A percentile compares a stretch with the other conserved stretches of the same genome.
These are phyloP conservation scores for Pichia rugopelliculosa DNA, from an alignment of 805 yeast species.

Conservation along the genomic window DNA sequence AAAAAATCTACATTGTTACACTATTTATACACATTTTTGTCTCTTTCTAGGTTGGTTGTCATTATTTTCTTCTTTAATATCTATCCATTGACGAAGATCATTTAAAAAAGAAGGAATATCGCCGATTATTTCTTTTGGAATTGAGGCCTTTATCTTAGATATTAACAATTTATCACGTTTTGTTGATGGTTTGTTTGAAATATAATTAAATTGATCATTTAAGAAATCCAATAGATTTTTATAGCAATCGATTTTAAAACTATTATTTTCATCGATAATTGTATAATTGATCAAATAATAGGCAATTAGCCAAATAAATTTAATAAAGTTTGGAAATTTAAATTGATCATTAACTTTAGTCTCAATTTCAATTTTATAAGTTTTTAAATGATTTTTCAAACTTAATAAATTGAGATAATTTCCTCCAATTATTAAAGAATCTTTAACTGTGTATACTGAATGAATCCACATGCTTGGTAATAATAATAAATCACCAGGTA, in stretches of 20 bases:
- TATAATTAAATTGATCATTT: constrained; percentile 2
- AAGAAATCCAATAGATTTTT: constrained; percentile 19
- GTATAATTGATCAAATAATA: constrained; percentile 28
- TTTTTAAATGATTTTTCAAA: constrained; percentile 52
- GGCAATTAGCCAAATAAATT: constrained; percentile 62
- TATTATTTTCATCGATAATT: not conserved
- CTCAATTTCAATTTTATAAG: constrained; percentile 52
- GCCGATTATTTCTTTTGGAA: constrained; percentile 10
- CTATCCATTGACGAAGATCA: not conserved
- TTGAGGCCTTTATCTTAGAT: constrained; percentile 38
- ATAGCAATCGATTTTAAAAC: constrained; percentile 18
- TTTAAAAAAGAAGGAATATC: constrained; percentile 3
- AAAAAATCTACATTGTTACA: not conserved
- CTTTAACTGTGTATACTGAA: constrained; percentile 76
- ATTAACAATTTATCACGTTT: constrained; percentile 1
- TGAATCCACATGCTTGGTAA: constrained; percentile 95
- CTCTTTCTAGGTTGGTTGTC: not conserved
- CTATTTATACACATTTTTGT: not conserved
- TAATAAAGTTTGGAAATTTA: constrained; percentile 70
- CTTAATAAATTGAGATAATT: constrained; percentile 67
- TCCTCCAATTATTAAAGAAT: constrained; percentile 81
- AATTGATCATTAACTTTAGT: constrained; percentile 72
- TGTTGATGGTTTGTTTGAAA: not conserved
- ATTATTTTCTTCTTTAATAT: not conserved
- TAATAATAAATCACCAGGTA: constrained; percentile 66